phyloP scores from a whole-genome alignment of 108 stramenopile genomes.

The Fistulifera pelliculosa region DNA sequence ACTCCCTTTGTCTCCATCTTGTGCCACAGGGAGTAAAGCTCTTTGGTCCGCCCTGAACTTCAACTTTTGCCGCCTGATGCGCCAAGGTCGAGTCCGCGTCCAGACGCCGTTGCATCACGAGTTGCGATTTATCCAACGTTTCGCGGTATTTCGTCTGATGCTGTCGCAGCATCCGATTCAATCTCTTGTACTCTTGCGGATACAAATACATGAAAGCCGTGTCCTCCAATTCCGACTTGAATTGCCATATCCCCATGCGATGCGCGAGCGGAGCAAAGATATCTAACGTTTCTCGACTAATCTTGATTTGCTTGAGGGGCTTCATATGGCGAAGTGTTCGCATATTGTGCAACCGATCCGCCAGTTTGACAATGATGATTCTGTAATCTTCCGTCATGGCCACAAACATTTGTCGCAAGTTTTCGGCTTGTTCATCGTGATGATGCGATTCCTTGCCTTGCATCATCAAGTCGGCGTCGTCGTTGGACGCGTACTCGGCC shows the following conservation, averaged over 20 bases:
- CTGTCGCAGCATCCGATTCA: slow-evolving; percentile 53
- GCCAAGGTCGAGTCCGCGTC: slow-evolving; percentile 53
- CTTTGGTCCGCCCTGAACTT: slow-evolving; percentile 88
- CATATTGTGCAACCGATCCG: slow-evolving; percentile 95
- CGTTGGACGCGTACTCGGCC: slow-evolving; percentile 37
- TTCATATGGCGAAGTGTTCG: slow-evolving; percentile 88
- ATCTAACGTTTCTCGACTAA: slow-evolving; percentile 87
- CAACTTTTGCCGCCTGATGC: slow-evolving; percentile 56
- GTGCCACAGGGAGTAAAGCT: slow-evolving; percentile 89
- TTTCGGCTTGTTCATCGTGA: slow-evolving; percentile 85
- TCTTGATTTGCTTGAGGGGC: slow-evolving; percentile 86
- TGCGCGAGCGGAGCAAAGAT: slow-evolving; percentile 96
- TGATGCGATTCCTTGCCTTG: neutral
- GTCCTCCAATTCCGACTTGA: slow-evolving; percentile 93
- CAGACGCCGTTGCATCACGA: slow-evolving; percentile 61
- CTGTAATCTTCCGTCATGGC: slow-evolving; percentile 96
- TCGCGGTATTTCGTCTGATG: slow-evolving; percentile 65
- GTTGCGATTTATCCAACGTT: slow-evolving; percentile 71
- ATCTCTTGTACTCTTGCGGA: slow-evolving; percentile 80
- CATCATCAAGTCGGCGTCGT: neutral
- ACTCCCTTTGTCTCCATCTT: slow-evolving; percentile 88
- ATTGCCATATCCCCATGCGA: slow-evolving; percentile 94
- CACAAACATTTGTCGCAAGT: slow-evolving; percentile 92
- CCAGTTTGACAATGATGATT: slow-evolving; percentile 92
- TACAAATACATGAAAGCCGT: slow-evolving; percentile 92